Evolutionary conservation across 2,329 filamentous ascomycete genomes (phyloP), one percentile per base, ranked within the genome.

Genomic region (Xylaria sp.): DNA sequence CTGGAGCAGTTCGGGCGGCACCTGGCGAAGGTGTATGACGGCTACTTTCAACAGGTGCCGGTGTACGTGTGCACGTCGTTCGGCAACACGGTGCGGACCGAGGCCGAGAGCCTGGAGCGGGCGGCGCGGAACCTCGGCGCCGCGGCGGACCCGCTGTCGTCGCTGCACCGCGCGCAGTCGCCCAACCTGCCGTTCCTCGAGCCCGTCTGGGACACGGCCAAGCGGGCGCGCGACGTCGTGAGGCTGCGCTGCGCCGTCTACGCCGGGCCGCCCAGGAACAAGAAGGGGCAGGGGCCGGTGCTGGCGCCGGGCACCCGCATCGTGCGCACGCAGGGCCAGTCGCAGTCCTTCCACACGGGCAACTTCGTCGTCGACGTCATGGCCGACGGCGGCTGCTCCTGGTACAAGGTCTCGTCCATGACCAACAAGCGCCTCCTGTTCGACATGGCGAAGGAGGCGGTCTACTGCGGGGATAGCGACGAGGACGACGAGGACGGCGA

Each of bases 351-450:
- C 6, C 61, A 60, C 17, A 59, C 63, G 8, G 55, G 54, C 18
- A 57, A 62, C 44, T 58, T 63, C 49, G 53, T 64, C 24, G 56
- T 71, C 40, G 69, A 71, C 48, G 52, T 70, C 16, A 59, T 71
- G 2, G 62, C 62, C 7, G 66, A 71, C 48, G 65, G 62, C 4
- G 69, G 69, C 2, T 53, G 56, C 13, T 64, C 65, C 4, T 71
- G 69, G 69, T 67, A 63, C 48, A 71, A 70, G 49, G 64, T 71
- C 19, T 71, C 68, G 2, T 64, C 68, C 7, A 66, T 66, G 51
- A 69, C 67, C 8, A 70, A 70, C 44, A 66, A 60, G 39, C 61
- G 64, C 29, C 45, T 71, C 1, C 39, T 68, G 9, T 68, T 66
- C 21, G 69, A 71, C 44, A 61, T 71, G 49, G 68, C 69, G 17